Evolutionary conservation across 345 rosid species (phyloP).

Genomic region (Trapa bicornis): DNA sequence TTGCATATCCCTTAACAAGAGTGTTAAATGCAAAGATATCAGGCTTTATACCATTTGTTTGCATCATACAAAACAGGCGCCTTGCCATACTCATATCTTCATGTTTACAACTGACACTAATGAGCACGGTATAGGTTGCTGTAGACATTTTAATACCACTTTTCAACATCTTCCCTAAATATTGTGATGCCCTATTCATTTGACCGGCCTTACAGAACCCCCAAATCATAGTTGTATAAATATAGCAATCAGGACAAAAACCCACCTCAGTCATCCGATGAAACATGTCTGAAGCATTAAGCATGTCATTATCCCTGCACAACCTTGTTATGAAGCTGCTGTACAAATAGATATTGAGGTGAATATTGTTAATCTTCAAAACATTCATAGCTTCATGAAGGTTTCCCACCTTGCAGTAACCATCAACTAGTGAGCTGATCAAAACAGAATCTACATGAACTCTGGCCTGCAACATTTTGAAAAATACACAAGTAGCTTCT

Average conservation of each 20-base stretch:
- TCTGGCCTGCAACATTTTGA: slow-evolving; percentile 25
- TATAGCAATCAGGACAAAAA: slow-evolving; percentile 33
- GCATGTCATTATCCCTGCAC: slow-evolving; percentile 28
- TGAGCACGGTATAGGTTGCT: slow-evolving; percentile 28
- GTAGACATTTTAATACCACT: slow-evolving; percentile 28
- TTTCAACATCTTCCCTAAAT: slow-evolving; percentile 33
- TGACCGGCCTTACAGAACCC: slow-evolving; percentile 28
- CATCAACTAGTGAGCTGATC: slow-evolving; percentile 29
- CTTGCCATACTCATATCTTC: slow-evolving; percentile 25
- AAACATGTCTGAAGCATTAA: slow-evolving; percentile 26
- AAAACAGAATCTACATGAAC: slow-evolving; percentile 33
- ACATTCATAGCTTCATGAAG: slow-evolving; percentile 29
- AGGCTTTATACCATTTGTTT: slow-evolving; percentile 18
- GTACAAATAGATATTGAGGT: slow-evolving; percentile 34
- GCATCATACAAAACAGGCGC: slow-evolving; percentile 19
- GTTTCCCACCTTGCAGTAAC: slow-evolving; percentile 29
- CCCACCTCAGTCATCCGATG: slow-evolving; percentile 30
- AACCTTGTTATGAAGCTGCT: slow-evolving; percentile 34
- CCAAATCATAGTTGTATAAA: slow-evolving; percentile 30
- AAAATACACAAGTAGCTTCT: slow-evolving; percentile 33
- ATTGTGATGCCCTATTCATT: slow-evolving; percentile 22
- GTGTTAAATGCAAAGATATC: slow-evolving; percentile 36
- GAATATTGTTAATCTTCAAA: slow-evolving; percentile 23
- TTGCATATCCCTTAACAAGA: slow-evolving; percentile 34
- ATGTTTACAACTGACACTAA: slow-evolving; percentile 26